Percentiles rank a stretch among this genome's conserved stretches.
These are phyloP conservation scores for Stereum hirsutum DNA, from an alignment of 1,284 basidiomycete genomes.

Conservation along the genomic window DNA sequence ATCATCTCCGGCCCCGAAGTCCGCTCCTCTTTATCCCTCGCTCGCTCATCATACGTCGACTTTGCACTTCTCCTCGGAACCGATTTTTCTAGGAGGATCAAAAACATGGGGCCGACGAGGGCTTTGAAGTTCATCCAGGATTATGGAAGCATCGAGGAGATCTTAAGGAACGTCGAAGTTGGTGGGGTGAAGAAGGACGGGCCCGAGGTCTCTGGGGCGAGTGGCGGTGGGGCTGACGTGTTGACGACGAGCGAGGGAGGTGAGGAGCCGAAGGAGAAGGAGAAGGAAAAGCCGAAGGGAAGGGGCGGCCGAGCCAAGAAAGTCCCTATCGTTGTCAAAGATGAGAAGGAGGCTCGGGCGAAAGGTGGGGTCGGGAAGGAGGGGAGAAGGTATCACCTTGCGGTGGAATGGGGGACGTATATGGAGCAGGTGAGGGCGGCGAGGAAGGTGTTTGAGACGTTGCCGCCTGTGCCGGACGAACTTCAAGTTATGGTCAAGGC, in stretches of 20 bases:
- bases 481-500: too few species aligned
- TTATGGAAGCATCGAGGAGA: conserved; percentile 65
- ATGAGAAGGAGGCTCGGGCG: too few species aligned
- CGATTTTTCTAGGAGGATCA: conserved; percentile 80
- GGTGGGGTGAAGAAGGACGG: conserved; percentile 41
- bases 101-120: conserved; percentile 64
- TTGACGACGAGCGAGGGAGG: too few species aligned
- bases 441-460: conserved; percentile 47
- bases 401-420: too few species aligned
- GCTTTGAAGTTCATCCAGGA: conserved; percentile 66
- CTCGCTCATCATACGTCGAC: conserved; percentile 58
- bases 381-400: too few species aligned
- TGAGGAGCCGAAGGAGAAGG: too few species aligned
- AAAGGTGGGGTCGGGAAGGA: too few species aligned
- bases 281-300: too few species aligned
- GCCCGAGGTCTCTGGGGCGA: conserved; percentile 21
- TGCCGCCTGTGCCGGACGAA: conserved; percentile 57
- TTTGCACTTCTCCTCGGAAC: conserved; percentile 82
- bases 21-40: conserved; percentile 48
- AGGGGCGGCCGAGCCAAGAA: too few species aligned
- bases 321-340: too few species aligned
- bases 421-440: conserved; percentile 51
- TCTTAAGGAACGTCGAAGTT: conserved; percentile 43
- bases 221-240: too few species aligned
- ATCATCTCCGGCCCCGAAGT: conserved; percentile 57